Conservation (phyloP, 441 rosid species). For the Mallotus japonicus region DNA sequence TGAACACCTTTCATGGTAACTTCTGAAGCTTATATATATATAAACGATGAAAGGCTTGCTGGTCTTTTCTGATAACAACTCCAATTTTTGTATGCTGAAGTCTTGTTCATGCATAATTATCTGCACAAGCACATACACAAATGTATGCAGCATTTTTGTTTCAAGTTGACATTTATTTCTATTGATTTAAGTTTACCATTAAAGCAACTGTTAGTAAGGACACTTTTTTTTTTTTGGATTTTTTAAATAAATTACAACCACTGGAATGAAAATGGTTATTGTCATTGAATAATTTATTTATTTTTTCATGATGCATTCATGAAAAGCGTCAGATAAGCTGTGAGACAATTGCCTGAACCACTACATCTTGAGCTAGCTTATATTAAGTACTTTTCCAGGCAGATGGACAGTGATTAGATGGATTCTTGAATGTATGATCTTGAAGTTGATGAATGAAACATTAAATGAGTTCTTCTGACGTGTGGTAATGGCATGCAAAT, state of each 20-base stretch:
- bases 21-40: conserved; percentile 13
- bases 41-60: neutral
- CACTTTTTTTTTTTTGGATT: too few relatives aligned
- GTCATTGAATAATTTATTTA: neutral
- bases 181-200: too few relatives aligned
- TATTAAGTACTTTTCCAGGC: neutral
- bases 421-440: neutral
- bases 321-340: neutral
- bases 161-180: neutral
- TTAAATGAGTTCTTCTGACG: neutral
- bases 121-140: neutral
- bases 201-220: too few relatives aligned
- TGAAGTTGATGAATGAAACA: neutral
- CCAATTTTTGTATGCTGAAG: neutral
- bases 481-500: neutral
- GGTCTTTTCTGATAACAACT: neutral
- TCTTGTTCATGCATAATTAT: neutral
- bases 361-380: neutral
- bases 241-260: too few relatives aligned
- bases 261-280: too few relatives aligned
- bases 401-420: neutral
- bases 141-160: neutral
- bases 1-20: conserved; percentile 54
- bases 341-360: neutral
- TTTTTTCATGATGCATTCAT: neutral